Evolutionary conservation across 192 early-diverging fungal species (phyloP), one percentile per base, ranked within the genome.

Genomic region (Globomyces pollinis-pini): DNA sequence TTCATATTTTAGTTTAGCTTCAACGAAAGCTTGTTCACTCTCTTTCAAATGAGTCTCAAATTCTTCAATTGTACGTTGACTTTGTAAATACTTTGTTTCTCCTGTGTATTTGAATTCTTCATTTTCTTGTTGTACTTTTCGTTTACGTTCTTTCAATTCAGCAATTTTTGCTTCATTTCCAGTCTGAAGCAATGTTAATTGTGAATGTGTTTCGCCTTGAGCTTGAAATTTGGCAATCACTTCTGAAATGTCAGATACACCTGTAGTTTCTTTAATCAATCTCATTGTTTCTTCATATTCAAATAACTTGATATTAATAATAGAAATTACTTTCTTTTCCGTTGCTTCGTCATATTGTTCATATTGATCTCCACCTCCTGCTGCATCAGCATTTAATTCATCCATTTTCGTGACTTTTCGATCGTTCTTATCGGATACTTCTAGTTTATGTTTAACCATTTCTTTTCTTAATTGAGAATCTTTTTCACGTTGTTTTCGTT

Each of bases 241-340:
- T 61, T 84, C 77, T 57, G 72, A 70, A 41, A 84, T 78, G 63
- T 74, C 72, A 20, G 64, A 69, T 29, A 83, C 79, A 13, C 81
- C 81, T 0, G 79, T 80, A 2, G 79, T 79, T 55, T 84, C 81
- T 56, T 82, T 84, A 58, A 84, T 78, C 20, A 80, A 71, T 1
- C 79, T 65, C 74, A 84, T 81, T 13, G 68, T 77, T 44, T 83
- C 81, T 57, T 83, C 79, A 45, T 77, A 81, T 44, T 77, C 79
- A 18, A 59, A 66, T 50, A 84, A 57, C 52, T 78, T 73, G n/a
- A n/a, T n/a, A n/a, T n/a, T n/a, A n/a, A n/a, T n/a, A n/a, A n/a
- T n/a, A n/a, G n/a, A n/a, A n/a, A n/a, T n/a, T n/a, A n/a, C n/a
- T n/a, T n/a, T n/a, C 23, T 68, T 57, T 53, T 79, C 79, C 30